phyloP scores from a whole-genome alignment of 805 yeast species.

The Sugiyamaella floridensis region DNA sequence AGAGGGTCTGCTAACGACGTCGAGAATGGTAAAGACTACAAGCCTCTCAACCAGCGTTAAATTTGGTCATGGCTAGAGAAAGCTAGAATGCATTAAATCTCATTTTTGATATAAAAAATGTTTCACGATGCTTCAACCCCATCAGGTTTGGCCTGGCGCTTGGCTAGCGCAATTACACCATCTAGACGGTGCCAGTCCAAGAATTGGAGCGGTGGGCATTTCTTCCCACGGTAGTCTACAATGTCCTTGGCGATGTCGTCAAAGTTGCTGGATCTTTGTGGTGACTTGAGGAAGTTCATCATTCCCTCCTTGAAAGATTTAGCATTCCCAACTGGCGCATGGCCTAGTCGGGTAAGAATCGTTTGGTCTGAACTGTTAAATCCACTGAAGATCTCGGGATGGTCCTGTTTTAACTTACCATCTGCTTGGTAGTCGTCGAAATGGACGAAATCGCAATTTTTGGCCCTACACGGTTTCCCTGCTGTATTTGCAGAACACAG shows the following conservation, averaged over 20 bases:
- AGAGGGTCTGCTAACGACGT: neutral
- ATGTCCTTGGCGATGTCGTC: conserved; percentile 2
- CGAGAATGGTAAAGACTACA: conserved; percentile 1
- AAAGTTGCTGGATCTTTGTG: conserved; percentile 7
- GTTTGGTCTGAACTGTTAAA: conserved; percentile 7
- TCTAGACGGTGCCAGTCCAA: conserved; percentile 2
- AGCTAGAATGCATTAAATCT: too few species aligned
- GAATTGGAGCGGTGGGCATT: neutral
- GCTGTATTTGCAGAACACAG: too few species aligned
- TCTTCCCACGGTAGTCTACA: neutral
- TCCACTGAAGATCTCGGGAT: neutral
- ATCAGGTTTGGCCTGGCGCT: too few species aligned
- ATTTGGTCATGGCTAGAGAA: neutral
- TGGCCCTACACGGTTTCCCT: conserved; percentile 10
- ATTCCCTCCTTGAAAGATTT: conserved; percentile 6
- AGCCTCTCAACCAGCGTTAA: neutral
- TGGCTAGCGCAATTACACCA: neutral
- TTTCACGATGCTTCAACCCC: too few species aligned
- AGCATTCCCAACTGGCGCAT: conserved; percentile 12
- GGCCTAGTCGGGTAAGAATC: conserved; percentile 5
- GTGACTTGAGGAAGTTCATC: conserved; percentile 3
- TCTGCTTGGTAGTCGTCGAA: conserved; percentile 11
- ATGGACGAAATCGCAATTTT: conserved; percentile 16
- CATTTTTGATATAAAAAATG: too few species aligned
- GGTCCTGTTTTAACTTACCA: conserved; percentile 9